Conservation (phyloP, 1,139 yeast species). For the Candida anutae region DNA sequence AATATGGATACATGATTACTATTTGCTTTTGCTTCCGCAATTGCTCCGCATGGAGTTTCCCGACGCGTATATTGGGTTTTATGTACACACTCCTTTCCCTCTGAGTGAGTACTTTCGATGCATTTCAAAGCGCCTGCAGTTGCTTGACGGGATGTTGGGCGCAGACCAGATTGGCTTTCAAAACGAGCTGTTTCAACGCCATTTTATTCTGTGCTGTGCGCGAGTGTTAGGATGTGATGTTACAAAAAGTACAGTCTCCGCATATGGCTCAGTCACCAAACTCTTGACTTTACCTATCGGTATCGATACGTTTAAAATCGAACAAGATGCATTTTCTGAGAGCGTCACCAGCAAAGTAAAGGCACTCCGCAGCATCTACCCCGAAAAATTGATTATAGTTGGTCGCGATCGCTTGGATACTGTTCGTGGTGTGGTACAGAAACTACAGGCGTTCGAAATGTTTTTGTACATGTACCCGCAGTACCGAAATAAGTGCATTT, state of each 20-base stretch:
- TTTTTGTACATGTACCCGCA: conserved; percentile 87
- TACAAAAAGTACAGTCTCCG: conserved; percentile 50
- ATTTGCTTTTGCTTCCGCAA: conserved; percentile 77
- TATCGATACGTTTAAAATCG: conserved; percentile 61
- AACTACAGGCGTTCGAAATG: conserved; percentile 72
- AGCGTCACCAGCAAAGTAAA: conserved; percentile 30
- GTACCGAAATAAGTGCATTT: conserved; percentile 80
- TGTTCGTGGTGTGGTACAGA: conserved; percentile 79
- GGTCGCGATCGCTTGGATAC: conserved; percentile 79
- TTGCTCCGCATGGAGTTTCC: conserved; percentile 76
- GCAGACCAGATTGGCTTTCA: conserved; percentile 84
- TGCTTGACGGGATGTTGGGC: conserved; percentile 87
- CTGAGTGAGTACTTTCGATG: conserved; percentile 93
- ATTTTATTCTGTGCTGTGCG: conserved; percentile 83
- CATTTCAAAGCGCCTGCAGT: conserved; percentile 69
- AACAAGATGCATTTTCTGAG: conserved; percentile 45
- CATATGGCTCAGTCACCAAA: conserved; percentile 69
- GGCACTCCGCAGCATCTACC: conserved; percentile 59
- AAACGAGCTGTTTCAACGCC: conserved; percentile 78
- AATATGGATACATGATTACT: conserved; percentile 93
- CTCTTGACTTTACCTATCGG: conserved; percentile 81
- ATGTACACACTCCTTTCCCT: conserved; percentile 88
- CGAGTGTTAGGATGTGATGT: conserved; percentile 70
- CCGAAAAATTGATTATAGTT: conserved; percentile 67
- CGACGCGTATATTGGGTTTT: conserved; percentile 74